Evolutionary conservation across 83 land plant species (phyloP), one percentile per base, ranked within the genome.

Genomic region (Larix sibirica): DNA sequence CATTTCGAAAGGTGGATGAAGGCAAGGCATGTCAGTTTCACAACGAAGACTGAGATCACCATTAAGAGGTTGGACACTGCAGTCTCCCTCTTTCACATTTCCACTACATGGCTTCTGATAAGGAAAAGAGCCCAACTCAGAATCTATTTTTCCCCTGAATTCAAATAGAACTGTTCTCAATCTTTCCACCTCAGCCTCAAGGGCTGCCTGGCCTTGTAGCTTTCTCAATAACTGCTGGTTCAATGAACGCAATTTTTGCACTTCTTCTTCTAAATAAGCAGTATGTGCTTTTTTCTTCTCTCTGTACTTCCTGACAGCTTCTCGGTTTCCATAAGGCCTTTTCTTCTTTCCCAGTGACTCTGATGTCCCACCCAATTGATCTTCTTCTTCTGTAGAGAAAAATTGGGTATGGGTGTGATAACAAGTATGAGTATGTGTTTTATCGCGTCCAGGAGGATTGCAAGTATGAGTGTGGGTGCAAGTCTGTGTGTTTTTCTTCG

Each of bases 381-480:
- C 87, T 16, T 87, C 96, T 67, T 81, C 77, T 1, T 84, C 21
- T 36, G 91, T 79, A 12, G 95, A 82, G 12, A 93, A 28, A 13
- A 94, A 83, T 85, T 92, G 92, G 31, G 99, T 97, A 85, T 97
- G 99, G 18, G 92, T 92, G 83, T 97, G 99, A 81, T 88, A 86
- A 89, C 99, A 97, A 12, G 99, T 97, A 86, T 97, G 99, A 1
- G 99, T 95, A 85, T 97, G 99, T 16, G 94, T 85, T 21, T 67
- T 85, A 33, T 95, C 96, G 47, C 91, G 90, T 18, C 93, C 90
- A 28, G 91, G 90, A 0, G 93, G 89, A 50, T 91, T 91, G 80
- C 93, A 91, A 26, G 90, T 88, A 82, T 91, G 93, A 24, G 93
- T 87, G 75, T 91, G 93, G 9, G 91, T 91, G 81, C 93, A 91